Evolutionary conservation across 1,139 yeast species (phyloP).

Genomic region (Candida frijolesensis): DNA sequence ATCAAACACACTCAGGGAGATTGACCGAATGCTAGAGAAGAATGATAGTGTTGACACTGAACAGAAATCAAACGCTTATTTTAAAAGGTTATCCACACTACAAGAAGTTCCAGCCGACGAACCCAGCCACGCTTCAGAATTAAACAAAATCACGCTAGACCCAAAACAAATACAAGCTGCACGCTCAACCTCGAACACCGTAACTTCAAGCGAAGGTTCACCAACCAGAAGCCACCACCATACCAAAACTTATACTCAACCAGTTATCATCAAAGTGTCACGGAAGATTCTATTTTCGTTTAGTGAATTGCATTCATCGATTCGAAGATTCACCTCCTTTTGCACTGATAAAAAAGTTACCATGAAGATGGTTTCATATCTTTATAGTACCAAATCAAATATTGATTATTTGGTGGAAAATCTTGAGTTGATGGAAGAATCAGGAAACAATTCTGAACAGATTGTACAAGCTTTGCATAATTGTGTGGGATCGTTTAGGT

Average conservation of each 20-base stretch:
- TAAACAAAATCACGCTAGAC: conserved; percentile 9
- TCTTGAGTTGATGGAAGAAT: conserved; percentile 58
- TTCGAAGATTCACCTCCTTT: conserved; percentile 66
- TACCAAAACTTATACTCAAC: conserved; percentile 20
- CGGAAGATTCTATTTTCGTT: conserved; percentile 60
- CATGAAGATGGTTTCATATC: conserved; percentile 55
- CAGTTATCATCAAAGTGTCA: conserved; percentile 50
- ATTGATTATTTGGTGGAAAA: conserved; percentile 62
- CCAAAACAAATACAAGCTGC: conserved; percentile 1
- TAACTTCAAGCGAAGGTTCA: conserved; percentile 8
- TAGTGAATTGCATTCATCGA: conserved; percentile 70
- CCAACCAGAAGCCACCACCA: conserved; percentile 11
- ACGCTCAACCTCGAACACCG: background rate
- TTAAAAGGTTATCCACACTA: conserved; percentile 67
- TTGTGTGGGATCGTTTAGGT: conserved; percentile 51
- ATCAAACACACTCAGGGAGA: conserved; percentile 44
- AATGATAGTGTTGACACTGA: conserved; percentile 45
- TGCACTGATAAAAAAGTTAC: conserved; percentile 66
- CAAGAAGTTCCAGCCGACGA: conserved; percentile 57
- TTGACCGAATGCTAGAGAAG: conserved; percentile 42
- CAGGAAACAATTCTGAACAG: conserved; percentile 31
- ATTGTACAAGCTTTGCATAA: conserved; percentile 33
- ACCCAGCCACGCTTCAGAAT: conserved; percentile 7
- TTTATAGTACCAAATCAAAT: conserved; percentile 58
- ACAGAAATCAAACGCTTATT: conserved; percentile 65